A percentile compares a stretch with the other conserved stretches of the same genome.
Evolutionary conservation across 169 alveolate species (phyloP).

Genomic region (Cryptosporidium bovis): DNA sequence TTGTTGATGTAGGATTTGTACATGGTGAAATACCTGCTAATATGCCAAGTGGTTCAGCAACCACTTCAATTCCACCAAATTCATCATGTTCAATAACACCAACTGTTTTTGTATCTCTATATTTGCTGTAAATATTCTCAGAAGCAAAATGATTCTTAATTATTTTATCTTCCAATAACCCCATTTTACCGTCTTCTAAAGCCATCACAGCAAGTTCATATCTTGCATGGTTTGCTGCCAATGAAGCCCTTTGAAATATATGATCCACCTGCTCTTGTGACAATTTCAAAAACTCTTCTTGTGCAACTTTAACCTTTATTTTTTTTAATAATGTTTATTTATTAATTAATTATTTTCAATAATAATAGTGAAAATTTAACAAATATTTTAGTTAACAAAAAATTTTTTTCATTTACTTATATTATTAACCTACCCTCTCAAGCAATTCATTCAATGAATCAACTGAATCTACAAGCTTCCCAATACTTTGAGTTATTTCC

Average conservation of each 20-base stretch:
- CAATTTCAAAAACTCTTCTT: slow-evolving; percentile 42
- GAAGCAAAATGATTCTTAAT: slow-evolving; percentile 77
- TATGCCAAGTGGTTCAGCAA: slow-evolving; percentile 77
- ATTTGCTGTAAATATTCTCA: slow-evolving; percentile 65
- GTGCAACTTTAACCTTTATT: slow-evolving; percentile 61
- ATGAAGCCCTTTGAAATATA: slow-evolving; percentile 72
- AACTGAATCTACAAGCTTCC: slow-evolving; percentile 63
- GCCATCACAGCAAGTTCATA: slow-evolving; percentile 73
- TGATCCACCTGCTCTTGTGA: slow-evolving; percentile 75
- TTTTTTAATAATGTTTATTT: too few relatives aligned
- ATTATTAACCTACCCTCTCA: slow-evolving; percentile 38
- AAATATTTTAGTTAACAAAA: background rate
- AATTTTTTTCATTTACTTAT: background rate
- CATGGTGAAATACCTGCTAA: slow-evolving; percentile 77
- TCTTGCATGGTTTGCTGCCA: slow-evolving; percentile 75
- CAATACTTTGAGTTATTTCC: slow-evolving; percentile 68
- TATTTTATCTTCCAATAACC: slow-evolving; percentile 72
- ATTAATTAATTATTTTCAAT: too few relatives aligned
- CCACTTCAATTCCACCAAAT: slow-evolving; percentile 73
- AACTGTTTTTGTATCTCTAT: slow-evolving; percentile 75
- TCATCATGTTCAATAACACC: slow-evolving; percentile 77
- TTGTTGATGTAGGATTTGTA: slow-evolving; percentile 79
- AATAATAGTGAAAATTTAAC: too few relatives aligned
- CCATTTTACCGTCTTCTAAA: slow-evolving; percentile 76
- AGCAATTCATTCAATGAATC: slow-evolving; percentile 62